These are phyloP conservation scores for Macrophomina tecta DNA, from an alignment of 2,329 filamentous ascomycete genomes.

Conservation along the genomic window DNA sequence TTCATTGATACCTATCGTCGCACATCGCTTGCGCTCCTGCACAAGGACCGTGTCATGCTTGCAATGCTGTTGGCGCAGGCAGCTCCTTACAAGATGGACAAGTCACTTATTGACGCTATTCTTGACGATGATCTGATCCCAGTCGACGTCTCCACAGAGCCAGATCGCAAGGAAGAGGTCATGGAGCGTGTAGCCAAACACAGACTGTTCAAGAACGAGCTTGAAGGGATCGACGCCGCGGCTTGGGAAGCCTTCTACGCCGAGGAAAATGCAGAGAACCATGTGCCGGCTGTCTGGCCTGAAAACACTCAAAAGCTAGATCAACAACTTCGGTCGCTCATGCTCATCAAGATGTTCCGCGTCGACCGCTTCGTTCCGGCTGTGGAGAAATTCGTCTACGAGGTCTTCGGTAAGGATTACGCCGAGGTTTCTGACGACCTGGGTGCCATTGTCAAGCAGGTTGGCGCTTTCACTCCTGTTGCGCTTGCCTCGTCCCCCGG, in stretches of 20 bases:
- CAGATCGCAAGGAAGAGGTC: conserved; percentile 68
- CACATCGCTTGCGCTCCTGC: conserved; percentile 89
- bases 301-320: conserved; percentile 69
- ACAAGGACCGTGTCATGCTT: conserved; percentile 92
- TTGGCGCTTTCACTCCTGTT: conserved; percentile 83
- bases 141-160: conserved; percentile 76
- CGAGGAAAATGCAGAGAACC: conserved; percentile 86
- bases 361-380: conserved; percentile 93
- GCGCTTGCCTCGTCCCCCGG: conserved; percentile 93
- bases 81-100: conserved; percentile 95
- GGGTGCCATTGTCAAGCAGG: conserved; percentile 81
- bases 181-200: conserved; percentile 73
- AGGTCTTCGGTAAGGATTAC: conserved; percentile 82
- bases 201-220: conserved; percentile 72
- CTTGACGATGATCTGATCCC: conserved; percentile 79
- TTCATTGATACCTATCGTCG: conserved; percentile 92
- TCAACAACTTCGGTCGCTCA: conserved; percentile 78
- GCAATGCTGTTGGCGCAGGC: conserved; percentile 95
- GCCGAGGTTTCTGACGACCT: conserved; percentile 87
- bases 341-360: conserved; percentile 92
- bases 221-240: conserved; percentile 66
- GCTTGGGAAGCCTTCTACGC: conserved; percentile 83
- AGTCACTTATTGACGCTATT: conserved; percentile 82
- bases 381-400: conserved; percentile 85
- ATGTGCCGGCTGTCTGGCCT: conserved; percentile 78